Conservation (phyloP, 108 stramenopile genomes). For the Licmophora abbreviata region DNA sequence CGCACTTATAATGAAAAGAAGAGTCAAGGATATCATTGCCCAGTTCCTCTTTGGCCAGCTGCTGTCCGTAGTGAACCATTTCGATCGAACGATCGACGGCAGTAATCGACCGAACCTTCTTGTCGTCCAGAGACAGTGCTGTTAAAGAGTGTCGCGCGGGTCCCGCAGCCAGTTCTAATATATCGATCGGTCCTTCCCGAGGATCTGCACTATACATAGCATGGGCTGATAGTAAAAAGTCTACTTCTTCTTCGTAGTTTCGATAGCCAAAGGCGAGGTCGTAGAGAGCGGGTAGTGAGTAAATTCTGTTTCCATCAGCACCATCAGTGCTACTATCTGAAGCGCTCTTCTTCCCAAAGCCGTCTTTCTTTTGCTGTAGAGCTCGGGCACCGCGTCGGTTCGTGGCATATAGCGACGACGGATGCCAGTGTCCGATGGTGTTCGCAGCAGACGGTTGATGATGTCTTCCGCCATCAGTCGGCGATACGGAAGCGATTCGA, state of each 20-base stretch:
- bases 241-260: slow-evolving; percentile 69
- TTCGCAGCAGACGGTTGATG: too few species aligned
- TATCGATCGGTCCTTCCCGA: slow-evolving; percentile 12
- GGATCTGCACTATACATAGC: slow-evolving; percentile 11
- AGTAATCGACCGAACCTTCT: slow-evolving; percentile 5
- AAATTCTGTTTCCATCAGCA: slow-evolving; percentile 38
- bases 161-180: slow-evolving; percentile 76
- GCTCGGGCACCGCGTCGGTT: too few species aligned
- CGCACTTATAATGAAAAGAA: slow-evolving; percentile 38
- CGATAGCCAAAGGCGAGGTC: slow-evolving; percentile 82
- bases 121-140: slow-evolving; percentile 24
- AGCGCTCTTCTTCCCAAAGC: too few species aligned
- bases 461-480: too few species aligned
- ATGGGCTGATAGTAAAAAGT: slow-evolving; percentile 59
- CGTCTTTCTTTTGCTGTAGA: too few species aligned
- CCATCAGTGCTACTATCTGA: too few species aligned
- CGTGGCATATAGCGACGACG: too few species aligned
- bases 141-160: slow-evolving; percentile 72
- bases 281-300: slow-evolving; percentile 69
- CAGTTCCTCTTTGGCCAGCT: slow-evolving; percentile 43
- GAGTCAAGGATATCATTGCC: slow-evolving; percentile 17
- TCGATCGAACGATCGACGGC: slow-evolving; percentile 61
- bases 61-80: slow-evolving; percentile 57
- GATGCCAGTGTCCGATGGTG: too few species aligned
- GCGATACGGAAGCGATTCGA: too few species aligned